Evolutionary conservation across 306 rosid species (phyloP), one percentile per base, ranked within the genome.

Genomic region (Lathyrus aphaca): DNA sequence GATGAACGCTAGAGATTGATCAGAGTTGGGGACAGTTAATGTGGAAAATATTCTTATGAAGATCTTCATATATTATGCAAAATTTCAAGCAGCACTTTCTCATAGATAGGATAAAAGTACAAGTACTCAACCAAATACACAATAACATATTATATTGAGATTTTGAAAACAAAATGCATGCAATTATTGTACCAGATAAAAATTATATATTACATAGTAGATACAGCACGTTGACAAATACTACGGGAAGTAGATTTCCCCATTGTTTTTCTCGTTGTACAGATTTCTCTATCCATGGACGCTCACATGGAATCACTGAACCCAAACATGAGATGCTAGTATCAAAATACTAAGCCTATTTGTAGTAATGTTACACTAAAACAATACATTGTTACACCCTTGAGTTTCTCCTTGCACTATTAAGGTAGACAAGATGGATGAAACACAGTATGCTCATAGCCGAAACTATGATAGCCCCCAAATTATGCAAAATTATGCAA

Each of bases 351-450:
- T 25, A 40, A 62, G 64, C 54, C 72, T 51, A 68, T 30, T 32
- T 38, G 17, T 57, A 38, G 50, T 38, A 51, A 27, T 37, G 35
- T 66, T 23, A 65, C 51, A 60, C 67, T 30, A 32, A 25, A 59
- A 50, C 55, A 23, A 66, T 16, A 68, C 78, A 59, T 29, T 10
- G 38, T 69, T 64, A 74, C 68, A 44, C 50, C 67, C 76, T 66
- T 23, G 79, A 61, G 79, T 81, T 49, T 70, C 80, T 76, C 56
- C 62, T 59, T 49, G 69, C 13, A 37, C 35, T 29, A 38, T 59
- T 59, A 16, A 35, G 27, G 64, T 64, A 38, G 53, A 55, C n/a
- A 54, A 38, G 44, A 44, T 43, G 30, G 61, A 46, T 23, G 35
- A 42, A 73, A 35, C 19, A 13, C 29, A 27, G 45, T 19, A 42